Percentiles rank a stretch among this genome's conserved stretches.
phyloP scores from a whole-genome alignment of 176 grass and related monocot species.

The Tillandsia fasciculata region DNA sequence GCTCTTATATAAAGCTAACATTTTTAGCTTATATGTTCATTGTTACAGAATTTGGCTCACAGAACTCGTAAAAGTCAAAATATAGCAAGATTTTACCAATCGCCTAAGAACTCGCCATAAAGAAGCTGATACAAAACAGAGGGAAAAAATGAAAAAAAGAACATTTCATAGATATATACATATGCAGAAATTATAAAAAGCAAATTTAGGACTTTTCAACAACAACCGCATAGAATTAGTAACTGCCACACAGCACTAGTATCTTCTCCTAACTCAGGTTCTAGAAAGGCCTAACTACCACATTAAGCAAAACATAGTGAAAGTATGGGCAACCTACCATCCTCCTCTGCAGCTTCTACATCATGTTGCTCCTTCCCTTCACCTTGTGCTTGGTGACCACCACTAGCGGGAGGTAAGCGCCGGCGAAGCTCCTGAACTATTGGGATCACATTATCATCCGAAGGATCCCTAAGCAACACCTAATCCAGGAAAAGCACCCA shows the following conservation, averaged over 20 bases:
- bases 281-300: background rate
- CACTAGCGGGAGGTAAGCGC: constrained; percentile 38
- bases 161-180: background rate
- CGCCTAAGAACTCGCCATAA: no score
- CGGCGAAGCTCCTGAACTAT: constrained; percentile 78
- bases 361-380: constrained; percentile 60
- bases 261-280: background rate
- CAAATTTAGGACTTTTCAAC: background rate
- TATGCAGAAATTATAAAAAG: background rate
- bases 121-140: no score
- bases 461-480: constrained; percentile 86
- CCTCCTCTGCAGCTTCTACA: constrained; percentile 56
- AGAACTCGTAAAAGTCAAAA: no score
- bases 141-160: no score
- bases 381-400: constrained; percentile 14
- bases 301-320: background rate
- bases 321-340: constrained; percentile 38
- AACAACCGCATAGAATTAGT: background rate
- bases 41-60: no score
- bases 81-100: no score
- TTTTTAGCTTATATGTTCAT: no score
- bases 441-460: constrained; percentile 76
- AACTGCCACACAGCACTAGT: background rate
- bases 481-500: constrained; percentile 10
- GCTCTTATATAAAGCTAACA: no score